Conservation (phyloP, 352 stramenopile genomes). For the Phytopythium ostracodes region DNA sequence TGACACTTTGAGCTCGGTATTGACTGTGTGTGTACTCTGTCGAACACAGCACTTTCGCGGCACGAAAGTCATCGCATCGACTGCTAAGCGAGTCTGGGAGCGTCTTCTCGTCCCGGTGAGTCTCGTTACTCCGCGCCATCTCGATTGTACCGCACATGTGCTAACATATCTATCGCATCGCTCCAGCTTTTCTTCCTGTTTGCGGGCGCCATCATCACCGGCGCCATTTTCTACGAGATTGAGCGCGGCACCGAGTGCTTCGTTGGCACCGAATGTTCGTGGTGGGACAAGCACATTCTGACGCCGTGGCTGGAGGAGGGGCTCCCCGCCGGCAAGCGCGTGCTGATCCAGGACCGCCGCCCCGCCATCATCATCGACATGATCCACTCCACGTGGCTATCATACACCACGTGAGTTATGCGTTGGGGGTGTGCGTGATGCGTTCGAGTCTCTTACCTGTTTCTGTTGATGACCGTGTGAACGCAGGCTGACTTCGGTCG, state of each 20-base stretch:
- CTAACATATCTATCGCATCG: too few relatives aligned
- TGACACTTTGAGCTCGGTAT: neutral
- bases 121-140: neutral
- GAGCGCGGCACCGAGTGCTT: constrained; percentile 69
- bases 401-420: constrained; percentile 45
- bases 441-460: neutral
- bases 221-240: constrained; percentile 67
- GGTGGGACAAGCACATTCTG: constrained; percentile 54
- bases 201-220: constrained; percentile 54
- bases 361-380: constrained; percentile 58
- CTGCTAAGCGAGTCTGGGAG: constrained; percentile 46
- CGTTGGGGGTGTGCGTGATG: neutral
- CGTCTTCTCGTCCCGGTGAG: constrained; percentile 60
- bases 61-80: constrained; percentile 59
- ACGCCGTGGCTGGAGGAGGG: constrained; percentile 30
- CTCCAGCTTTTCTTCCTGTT: constrained; percentile 74
- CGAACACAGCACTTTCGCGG: constrained; percentile 52
- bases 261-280: constrained; percentile 46
- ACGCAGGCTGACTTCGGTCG: constrained; percentile 61
- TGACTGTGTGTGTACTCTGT: neutral
- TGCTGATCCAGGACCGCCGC: constrained; percentile 57
- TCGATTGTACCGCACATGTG: neutral
- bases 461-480: neutral
- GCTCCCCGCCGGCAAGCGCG: constrained; percentile 48
- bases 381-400: constrained; percentile 67